Evolutionary conservation across 495 filamentous ascomycete species (phyloP), one percentile per base, ranked within the genome.

Genomic region (Hypomontagnella submonticulosa): DNA sequence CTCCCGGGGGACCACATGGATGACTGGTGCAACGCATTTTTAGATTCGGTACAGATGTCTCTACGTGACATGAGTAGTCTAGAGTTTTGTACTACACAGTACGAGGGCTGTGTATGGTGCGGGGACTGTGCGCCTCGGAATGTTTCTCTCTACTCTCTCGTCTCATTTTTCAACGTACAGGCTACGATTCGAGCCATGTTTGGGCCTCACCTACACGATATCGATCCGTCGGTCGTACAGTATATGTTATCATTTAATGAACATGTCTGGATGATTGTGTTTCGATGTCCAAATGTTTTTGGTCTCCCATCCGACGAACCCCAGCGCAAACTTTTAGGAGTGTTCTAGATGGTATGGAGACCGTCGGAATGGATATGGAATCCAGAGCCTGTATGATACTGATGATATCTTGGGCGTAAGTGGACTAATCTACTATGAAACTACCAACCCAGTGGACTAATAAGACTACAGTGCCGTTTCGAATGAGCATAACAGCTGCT

Each of bases 341-440:
- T n/a, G n/a, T n/a, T n/a, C n/a, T n/a, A n/a, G n/a, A n/a, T n/a
- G n/a, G n/a, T n/a, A n/a, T n/a, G n/a, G 40, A 43, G n/a, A 15
- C 16, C 9, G 40, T 43, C 13, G 40, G 40, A 18, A 43, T 43
- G n/a, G 40, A 43, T 16, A 16, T 18, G 40, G 13, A 43, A 16
- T 16, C 40, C 16, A 1, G 16, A 5, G 40, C 16, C 4, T 43
- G n/a, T 5, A 18, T 43, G 13, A 43, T 43, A 4, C 7, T 43
- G 2, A 43, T 43, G 40, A 18, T 43, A 15, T 43, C 16, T 13
- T 43, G 13, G 40, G 40, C 40, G 40, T 43, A 43, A 43, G 40
- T 43, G 9, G 7, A 43, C 7, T 13, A 4, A 4, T 13, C 5
- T 41, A 12, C 38, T 5, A 41, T 41, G n/a, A 41, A 41, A 3